Evolutionary conservation across 2,329 filamentous ascomycete genomes (phyloP).

Genomic region (Dothidotthia symphoricarpi): DNA sequence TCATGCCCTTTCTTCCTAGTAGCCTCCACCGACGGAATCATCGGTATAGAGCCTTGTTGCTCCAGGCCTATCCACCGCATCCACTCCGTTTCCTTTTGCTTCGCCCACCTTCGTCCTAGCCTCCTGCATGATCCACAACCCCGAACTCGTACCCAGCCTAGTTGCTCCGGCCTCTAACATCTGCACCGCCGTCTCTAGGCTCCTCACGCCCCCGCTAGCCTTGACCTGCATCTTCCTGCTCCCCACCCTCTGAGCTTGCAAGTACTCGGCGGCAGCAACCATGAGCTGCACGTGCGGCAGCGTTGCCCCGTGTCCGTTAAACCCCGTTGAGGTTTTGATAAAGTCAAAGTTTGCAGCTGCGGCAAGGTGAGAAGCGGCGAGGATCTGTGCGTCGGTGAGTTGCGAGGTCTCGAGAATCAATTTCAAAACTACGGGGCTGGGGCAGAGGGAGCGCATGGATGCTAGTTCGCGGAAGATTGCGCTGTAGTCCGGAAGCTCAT

Average conservation of each 20-base stretch:
- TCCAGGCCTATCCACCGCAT: conserved; percentile 20
- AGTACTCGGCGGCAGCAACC: conserved; percentile 49
- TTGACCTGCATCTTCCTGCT: conserved; percentile 52
- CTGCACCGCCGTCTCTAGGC: conserved; percentile 49
- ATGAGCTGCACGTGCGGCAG: conserved; percentile 56
- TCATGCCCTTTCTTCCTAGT: conserved; percentile 10
- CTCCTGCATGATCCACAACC: conserved; percentile 57
- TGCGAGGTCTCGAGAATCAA: conserved; percentile 61
- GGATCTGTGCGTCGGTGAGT: conserved; percentile 49
- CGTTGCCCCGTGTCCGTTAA: conserved; percentile 55
- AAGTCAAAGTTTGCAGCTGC: conserved; percentile 56
- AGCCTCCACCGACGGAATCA: conserved; percentile 24
- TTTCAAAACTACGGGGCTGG: conserved; percentile 49
- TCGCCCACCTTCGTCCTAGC: conserved; percentile 25
- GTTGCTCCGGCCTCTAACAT: conserved; percentile 59
- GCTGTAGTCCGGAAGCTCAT: conserved; percentile 45
- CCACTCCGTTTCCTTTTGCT: conserved; percentile 23
- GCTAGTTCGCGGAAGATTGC: conserved; percentile 55
- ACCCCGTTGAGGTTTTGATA: conserved; percentile 62
- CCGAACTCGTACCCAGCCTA: conserved; percentile 56
- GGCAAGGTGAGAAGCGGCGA: conserved; percentile 54
- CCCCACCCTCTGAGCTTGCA: conserved; percentile 36
- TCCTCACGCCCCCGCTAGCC: conserved; percentile 58
- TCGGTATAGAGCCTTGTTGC: conserved; percentile 40
- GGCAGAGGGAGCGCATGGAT: conserved; percentile 51